phyloP scores from a whole-genome alignment of 1,139 yeast species.

The Suhomyces kunorum region DNA sequence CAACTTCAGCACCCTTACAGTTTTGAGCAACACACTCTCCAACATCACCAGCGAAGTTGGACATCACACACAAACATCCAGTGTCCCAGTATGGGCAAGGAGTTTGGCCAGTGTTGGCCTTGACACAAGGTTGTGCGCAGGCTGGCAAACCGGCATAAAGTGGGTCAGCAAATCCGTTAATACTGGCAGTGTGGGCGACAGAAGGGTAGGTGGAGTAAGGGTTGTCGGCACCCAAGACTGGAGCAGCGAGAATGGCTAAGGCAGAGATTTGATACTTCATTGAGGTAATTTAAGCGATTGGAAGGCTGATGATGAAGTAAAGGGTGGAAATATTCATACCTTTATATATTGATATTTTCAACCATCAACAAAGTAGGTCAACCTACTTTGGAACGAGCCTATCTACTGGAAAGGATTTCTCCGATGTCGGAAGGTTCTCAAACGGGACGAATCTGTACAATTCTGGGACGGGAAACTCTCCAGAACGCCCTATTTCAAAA shows the following conservation, averaged over 20 bases:
- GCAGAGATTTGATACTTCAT: constrained; percentile 24
- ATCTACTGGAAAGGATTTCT: neutral
- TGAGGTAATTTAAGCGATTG: constrained; percentile 17
- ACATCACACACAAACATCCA: constrained; percentile 55
- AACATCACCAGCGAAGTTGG: constrained; percentile 44
- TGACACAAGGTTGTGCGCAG: constrained; percentile 47
- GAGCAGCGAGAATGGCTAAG: constrained; percentile 18
- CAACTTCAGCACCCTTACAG: constrained; percentile 38
- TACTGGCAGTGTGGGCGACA: constrained; percentile 50
- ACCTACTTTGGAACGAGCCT: neutral
- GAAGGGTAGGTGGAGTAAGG: constrained; percentile 44
- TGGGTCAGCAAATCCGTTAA: constrained; percentile 57
- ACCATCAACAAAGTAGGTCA: neutral
- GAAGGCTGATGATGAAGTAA: neutral
- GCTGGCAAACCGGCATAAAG: constrained; percentile 40
- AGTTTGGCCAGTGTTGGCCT: constrained; percentile 27
- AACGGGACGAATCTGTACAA: neutral
- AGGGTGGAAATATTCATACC: neutral
- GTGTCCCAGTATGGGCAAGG: constrained; percentile 60
- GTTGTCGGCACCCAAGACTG: constrained; percentile 14
- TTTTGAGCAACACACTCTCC: constrained; percentile 45
- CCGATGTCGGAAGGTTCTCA: neutral
- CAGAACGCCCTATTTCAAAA: neutral
- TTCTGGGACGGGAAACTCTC: neutral
- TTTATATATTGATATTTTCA: neutral